phyloP scores from a whole-genome alignment of 192 early-diverging fungal genomes.

The Lobulomyces angularis region DNA sequence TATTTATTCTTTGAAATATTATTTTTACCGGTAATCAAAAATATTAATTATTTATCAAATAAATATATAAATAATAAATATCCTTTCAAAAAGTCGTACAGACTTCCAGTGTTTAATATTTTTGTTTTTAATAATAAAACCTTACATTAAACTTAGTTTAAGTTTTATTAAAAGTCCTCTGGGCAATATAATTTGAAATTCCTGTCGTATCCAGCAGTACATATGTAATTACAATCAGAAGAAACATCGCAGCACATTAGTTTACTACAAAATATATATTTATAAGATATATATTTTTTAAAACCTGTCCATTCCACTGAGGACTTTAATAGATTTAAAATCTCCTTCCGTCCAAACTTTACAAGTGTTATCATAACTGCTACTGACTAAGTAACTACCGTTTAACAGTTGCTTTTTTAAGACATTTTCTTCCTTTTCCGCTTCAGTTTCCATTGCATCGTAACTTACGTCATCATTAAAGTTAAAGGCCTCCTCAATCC shows the following conservation, averaged over 20 bases:
- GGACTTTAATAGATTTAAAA: conserved; percentile 76
- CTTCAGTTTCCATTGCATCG: conserved; percentile 8
- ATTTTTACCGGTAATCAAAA: too few species aligned
- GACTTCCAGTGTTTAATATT: too few species aligned
- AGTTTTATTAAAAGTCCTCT: too few species aligned
- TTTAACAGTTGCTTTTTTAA: conserved; percentile 23
- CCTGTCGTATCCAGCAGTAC: neutral
- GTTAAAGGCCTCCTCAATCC: conserved; percentile 4
- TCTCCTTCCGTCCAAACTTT: conserved; percentile 92
- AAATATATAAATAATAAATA: too few species aligned
- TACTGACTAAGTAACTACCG: conserved; percentile 70
- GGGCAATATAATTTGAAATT: neutral
- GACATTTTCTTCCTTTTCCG: conserved; percentile 23
- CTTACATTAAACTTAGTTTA: too few species aligned
- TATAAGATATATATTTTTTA: too few species aligned
- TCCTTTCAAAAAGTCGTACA: too few species aligned
- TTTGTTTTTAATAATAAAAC: too few species aligned
- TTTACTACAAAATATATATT: too few species aligned
- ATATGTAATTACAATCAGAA: conserved; percentile 18
- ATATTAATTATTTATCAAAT: too few species aligned
- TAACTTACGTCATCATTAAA: conserved; percentile 14
- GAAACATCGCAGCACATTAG: conserved; percentile 81
- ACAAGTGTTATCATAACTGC: conserved; percentile 79
- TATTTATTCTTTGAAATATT: too few species aligned
- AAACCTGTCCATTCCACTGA: conserved; percentile 79